phyloP scores from a whole-genome alignment of 495 filamentous ascomycete species.

The Penicillium parvum region DNA sequence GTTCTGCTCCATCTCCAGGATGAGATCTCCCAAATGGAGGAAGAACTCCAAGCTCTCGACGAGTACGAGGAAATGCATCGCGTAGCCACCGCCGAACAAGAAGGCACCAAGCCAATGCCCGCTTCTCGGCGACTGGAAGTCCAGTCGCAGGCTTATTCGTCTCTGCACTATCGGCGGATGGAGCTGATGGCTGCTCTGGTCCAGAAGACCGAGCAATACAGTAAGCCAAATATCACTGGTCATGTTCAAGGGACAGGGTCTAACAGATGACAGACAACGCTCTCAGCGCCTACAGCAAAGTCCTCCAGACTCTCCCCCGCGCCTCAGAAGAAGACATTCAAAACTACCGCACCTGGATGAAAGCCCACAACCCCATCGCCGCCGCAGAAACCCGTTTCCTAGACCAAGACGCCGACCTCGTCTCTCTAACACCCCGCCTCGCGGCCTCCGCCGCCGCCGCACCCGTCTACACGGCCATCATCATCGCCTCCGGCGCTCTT shows the following conservation, averaged over 20 bases:
- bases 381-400: conserved; percentile 67
- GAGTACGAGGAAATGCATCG: conserved; percentile 64
- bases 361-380: conserved; percentile 55
- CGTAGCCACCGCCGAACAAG: conserved; percentile 48
- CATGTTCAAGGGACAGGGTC: not conserved
- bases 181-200: conserved; percentile 67
- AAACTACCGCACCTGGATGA: conserved; percentile 64
- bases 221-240: conserved; percentile 45
- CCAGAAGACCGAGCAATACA: conserved; percentile 78
- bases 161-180: conserved; percentile 67
- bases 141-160: conserved; percentile 55
- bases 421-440: conserved; percentile 45
- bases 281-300: conserved; percentile 62
- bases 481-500: conserved; percentile 51
- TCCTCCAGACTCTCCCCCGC: conserved; percentile 50
- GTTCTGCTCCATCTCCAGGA: conserved; percentile 83
- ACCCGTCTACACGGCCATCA: conserved; percentile 42
- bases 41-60: conserved; percentile 68
- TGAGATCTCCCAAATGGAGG: conserved; percentile 75
- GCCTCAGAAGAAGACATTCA: conserved; percentile 56
- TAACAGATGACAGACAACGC: conserved; percentile 54
- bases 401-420: conserved; percentile 59
- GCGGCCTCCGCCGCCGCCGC: conserved; percentile 16
- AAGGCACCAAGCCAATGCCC: conserved; percentile 43
- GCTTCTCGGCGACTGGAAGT: conserved; percentile 62